Evolutionary conservation across 352 stramenopile genomes (phyloP).

Genomic region (Discostella stelligera): DNA sequence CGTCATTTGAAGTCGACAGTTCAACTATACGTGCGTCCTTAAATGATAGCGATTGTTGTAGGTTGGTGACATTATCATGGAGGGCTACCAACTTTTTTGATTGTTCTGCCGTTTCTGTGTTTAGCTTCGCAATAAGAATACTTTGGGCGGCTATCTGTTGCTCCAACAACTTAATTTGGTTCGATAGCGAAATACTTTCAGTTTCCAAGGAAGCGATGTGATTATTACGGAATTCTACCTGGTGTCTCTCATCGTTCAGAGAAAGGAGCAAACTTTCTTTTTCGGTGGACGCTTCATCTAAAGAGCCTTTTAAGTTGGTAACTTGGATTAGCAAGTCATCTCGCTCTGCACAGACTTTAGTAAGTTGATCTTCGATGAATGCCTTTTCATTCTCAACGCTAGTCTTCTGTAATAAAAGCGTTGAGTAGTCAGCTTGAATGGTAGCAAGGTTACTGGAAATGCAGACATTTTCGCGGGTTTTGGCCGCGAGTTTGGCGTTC

Average conservation of each 20-base stretch:
- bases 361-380: constrained; percentile 7
- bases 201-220: background rate
- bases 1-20: constrained; percentile 1
- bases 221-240: background rate
- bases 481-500: background rate
- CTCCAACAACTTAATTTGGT: background rate
- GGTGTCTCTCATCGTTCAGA: constrained; percentile 1
- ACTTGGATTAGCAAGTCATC: constrained; percentile 6
- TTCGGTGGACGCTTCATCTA: constrained; percentile 7
- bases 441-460: background rate
- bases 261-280: background rate
- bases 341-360: background rate
- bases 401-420: constrained; percentile 3
- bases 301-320: constrained; percentile 16
- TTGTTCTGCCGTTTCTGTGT: constrained; percentile 4
- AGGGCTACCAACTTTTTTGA: constrained; percentile 4
- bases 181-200: background rate
- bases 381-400: constrained; percentile 10
- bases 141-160: background rate
- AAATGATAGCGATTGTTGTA: background rate
- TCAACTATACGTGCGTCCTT: background rate
- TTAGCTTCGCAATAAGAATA: background rate
- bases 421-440: background rate
- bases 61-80: background rate
- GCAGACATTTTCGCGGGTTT: background rate